Evolutionary conservation across 345 rosid genomes (phyloP).

Genomic region (Ceriops zippeliana): DNA sequence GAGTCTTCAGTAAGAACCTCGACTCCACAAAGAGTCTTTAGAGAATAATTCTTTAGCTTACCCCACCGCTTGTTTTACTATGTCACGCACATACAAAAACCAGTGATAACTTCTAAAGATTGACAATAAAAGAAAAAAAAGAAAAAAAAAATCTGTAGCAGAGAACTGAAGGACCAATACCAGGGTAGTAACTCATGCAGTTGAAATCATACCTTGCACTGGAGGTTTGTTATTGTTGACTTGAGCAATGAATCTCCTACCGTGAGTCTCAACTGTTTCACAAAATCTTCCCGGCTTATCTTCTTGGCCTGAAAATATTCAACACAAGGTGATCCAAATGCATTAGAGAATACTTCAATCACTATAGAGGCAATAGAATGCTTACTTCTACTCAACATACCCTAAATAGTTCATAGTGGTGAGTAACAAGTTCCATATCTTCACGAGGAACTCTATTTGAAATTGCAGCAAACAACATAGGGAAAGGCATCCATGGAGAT

Average conservation of each 20-base stretch:
- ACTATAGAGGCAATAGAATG: not conserved
- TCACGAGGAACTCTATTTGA: conserved; percentile 49
- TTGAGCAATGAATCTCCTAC: conserved; percentile 77
- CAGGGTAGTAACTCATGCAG: not conserved
- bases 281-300: conserved; percentile 65
- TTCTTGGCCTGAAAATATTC: conserved; percentile 46
- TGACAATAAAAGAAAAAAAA: not conserved
- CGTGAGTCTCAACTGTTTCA: conserved; percentile 51
- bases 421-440: conserved; percentile 53
- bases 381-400: conserved; percentile 32
- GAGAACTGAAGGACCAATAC: not conserved
- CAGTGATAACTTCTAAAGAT: too few species aligned
- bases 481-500: conserved; percentile 97
- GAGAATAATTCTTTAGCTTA: too few species aligned
- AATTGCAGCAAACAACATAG: conserved; percentile 76
- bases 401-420: conserved; percentile 57
- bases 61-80: too few species aligned
- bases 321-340: not conserved
- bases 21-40: too few species aligned
- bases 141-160: not conserved
- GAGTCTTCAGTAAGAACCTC: too few species aligned
- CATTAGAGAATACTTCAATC: not conserved
- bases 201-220: conserved; percentile 44
- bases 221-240: conserved; percentile 69
- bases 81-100: too few species aligned